Base-by-base conservation (phyloP, 177 flowering plant genomes). In the Vitis hybrid region DNA sequence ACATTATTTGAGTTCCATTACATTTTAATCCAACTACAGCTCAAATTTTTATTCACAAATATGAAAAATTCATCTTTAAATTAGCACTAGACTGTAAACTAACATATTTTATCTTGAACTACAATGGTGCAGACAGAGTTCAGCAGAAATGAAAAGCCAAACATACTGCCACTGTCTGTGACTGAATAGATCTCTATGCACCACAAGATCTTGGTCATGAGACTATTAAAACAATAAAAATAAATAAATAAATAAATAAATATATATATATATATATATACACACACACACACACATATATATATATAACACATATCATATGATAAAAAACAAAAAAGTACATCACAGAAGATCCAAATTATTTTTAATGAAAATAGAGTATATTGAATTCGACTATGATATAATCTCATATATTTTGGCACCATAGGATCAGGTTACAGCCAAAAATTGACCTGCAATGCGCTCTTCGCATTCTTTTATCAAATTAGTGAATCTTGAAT, bases 381-480 rank as follows among this genome's bases (percentile, higher is more conserved):
- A 14, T 66, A 52, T n/a, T 32, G 26, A 17, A 30, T 49, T 15
- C 14, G n/a, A 6, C 7, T 54, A 5, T 15, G 0, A 45, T 11
- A 61, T 4, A 39, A 39, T 39, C 45, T 39, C 45, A 8, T 10
- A 18, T 3, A 70, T 18, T 51, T n/a, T 17, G 6, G 45, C 60
- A 50, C 23, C 51, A 56, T 11, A 52, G 34, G 18, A 15, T n/a
- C 30, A 62, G 18, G 26, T 55, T 55, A 62, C 0, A 23, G n/a
- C 6, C 11, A 45, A 49, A 50, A 10, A 67, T 60, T 17, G 30
- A 92, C 98, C 96, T 77, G 94, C 89, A 73, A 94, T 93, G 15
- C 69, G 72, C 69, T 86, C 72, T n/a, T 93, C 84, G 79, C 99
- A 95, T 77, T 93, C 96, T 71, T 85, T 81, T 65, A 95, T 90